Conservation (phyloP, 202 grass and related monocot genomes). For the Miscanthus sacchariflorus region DNA sequence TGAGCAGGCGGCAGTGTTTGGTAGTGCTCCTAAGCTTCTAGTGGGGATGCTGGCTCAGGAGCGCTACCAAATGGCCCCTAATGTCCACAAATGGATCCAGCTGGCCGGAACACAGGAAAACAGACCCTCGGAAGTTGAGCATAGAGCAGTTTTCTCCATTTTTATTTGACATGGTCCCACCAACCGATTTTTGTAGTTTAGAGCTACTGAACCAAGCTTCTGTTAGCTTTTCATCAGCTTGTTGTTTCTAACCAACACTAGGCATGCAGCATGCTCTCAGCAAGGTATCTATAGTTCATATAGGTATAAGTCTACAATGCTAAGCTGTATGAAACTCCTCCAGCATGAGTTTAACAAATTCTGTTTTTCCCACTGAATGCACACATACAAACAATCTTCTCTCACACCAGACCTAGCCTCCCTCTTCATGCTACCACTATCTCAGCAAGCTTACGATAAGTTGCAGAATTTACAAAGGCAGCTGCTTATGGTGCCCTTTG, state of each 20-base stretch:
- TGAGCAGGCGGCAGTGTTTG: neutral
- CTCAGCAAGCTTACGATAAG: neutral
- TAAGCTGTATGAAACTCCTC: constrained; percentile 3
- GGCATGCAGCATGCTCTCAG: neutral
- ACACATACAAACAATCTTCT: constrained; percentile 14
- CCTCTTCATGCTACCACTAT: neutral
- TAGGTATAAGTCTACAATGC: neutral
- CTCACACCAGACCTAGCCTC: neutral
- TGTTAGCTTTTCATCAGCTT: neutral
- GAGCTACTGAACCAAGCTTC: neutral
- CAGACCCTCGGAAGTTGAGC: neutral
- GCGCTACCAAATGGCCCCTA: neutral
- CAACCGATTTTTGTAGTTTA: neutral
- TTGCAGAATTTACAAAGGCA: neutral
- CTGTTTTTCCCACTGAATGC: neutral
- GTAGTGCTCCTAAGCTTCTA: neutral
- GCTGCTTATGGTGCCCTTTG: neutral
- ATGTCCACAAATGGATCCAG: neutral
- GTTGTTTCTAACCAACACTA: neutral
- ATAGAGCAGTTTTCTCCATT: neutral
- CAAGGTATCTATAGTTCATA: neutral
- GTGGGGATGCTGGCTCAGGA: neutral
- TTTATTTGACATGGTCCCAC: neutral
- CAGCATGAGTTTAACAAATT: neutral
- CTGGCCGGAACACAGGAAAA: neutral